Base-by-base conservation (phyloP, 257 asterid species). In the Anisodus acutangulus region DNA sequence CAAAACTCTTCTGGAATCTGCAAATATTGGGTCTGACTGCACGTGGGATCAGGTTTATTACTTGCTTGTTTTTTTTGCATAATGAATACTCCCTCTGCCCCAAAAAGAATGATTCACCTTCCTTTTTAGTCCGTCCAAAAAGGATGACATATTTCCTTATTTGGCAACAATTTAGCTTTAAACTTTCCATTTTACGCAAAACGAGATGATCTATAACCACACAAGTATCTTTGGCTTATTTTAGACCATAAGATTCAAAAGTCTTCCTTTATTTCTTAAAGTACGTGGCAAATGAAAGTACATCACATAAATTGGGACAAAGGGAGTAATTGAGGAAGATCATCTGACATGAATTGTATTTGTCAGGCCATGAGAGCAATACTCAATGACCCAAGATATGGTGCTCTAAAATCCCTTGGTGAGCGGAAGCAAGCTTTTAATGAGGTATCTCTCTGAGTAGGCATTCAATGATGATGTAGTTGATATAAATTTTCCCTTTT, bases 341-440 rank as follows among this genome's bases (percentile, higher is more conserved):
- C 85, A 68, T 85, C 49, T 60, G 84, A 78, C 51, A 55, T 83
- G 70, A 74, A 85, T 26, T 83, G 86, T 83, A 83, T 83, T 79
- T 70, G 79, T 82, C 91, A 94, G 98, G 95, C 96, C 78, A 97
- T 97, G 99, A 90, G 95, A 88, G 94, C 90, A 81, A 93, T 97
- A 81, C 93, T 92, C 81, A 93, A 90, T 87, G 98, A 97, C 69
- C 88, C 88, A 89, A 93, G 98, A 88, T 97, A 97, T 89, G 97
- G 96, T 66, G 95, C 96, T 67, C 82, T 97, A 70, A 93, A 88
- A 86, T 84, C 98, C 78, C 94, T 93, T 82, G 97, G 97, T 82
- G 98, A 95, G 92, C 89, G 94, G 86, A 97, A 97, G 83, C 98
- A 97, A 88, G 91, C 93, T 83, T 97, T 95, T 85, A 93, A 90